Conservation (phyloP, 805 yeast genomes). For the Zygoascus tannicola region DNA sequence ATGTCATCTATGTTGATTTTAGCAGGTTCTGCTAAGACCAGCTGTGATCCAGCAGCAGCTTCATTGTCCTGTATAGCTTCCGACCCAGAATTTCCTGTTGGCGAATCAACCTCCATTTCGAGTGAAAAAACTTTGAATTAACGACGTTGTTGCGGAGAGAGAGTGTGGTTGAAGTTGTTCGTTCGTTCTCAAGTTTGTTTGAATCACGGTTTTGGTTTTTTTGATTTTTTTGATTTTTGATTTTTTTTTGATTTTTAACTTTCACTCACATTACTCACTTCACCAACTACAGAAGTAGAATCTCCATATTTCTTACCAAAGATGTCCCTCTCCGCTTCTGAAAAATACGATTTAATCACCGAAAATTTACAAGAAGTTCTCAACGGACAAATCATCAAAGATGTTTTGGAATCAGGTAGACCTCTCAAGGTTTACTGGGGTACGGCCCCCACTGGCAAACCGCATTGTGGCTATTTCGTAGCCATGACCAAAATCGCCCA, state of each 20-base stretch:
- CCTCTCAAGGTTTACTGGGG: conserved; percentile 95
- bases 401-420: conserved; percentile 71
- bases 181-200: no score
- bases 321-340: conserved; percentile 15
- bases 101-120: no score
- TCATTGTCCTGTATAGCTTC: not conserved
- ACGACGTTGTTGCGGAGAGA: no score
- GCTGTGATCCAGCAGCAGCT: not conserved
- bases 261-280: no score
- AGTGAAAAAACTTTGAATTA: not conserved
- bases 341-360: conserved; percentile 57
- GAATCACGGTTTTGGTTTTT: no score
- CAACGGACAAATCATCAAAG: conserved; percentile 77
- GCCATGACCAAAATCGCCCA: conserved; percentile 96
- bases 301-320: no score
- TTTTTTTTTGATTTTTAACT: no score
- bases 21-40: not conserved
- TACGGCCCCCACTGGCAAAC: conserved; percentile 97
- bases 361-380: conserved; percentile 86
- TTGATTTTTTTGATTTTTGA: no score
- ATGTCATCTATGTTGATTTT: not conserved
- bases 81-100: no score
- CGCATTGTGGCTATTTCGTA: conserved; percentile 97
- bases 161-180: no score
- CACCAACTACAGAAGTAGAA: no score